Base-by-base conservation (phyloP, 306 rosid genomes). In the Echinosophora koreensis region DNA sequence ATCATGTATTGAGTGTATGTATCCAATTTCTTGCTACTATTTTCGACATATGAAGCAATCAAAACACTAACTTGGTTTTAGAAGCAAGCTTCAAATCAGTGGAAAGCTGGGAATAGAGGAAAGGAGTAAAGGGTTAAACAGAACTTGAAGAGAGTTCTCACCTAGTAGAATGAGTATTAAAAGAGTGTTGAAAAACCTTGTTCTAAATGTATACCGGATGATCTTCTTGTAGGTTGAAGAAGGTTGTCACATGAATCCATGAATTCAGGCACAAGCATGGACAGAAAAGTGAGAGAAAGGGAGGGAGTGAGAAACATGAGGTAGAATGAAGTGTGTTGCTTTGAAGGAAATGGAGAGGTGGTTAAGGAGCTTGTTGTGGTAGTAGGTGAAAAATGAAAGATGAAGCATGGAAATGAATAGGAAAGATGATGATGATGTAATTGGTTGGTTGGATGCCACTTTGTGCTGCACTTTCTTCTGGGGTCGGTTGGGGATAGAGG, bases 361-460 rank as follows among this genome's bases (percentile, higher is more conserved):
- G 80, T 83, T 37, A 41, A 52, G 80, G 10, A 83, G 14, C 1
- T 18, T 73, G 56, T 16, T n/a, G 38, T 46, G 82, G 81, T 18
- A 76, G 93, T 83, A 84, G 89, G 96, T 89, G 83, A 55, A 74
- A 83, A 47, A 60, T 79, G 68, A 62, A 55, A 55, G 34, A 12
- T 54, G 57, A 73, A 66, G 66, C 79, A 85, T 80, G 81, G 56
- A 18, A 82, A 82, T 80, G 84, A 71, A 86, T 37, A 62, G 60
- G 34, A 71, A 37, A 76, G 47, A 65, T 2, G 75, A 73, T 47
- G 82, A 75, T 81, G 86, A 74, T 39, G 76, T 77, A 55, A 73
- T 73, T 75, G 76, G 72, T 77, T 76, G 67, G 76, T 83, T 59
- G 82, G 75, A 72, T 67, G 58, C 69, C 77, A 79, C 79, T 81